Conservation (phyloP, 176 grass and related monocot genomes). For the Carex littledalei region DNA sequence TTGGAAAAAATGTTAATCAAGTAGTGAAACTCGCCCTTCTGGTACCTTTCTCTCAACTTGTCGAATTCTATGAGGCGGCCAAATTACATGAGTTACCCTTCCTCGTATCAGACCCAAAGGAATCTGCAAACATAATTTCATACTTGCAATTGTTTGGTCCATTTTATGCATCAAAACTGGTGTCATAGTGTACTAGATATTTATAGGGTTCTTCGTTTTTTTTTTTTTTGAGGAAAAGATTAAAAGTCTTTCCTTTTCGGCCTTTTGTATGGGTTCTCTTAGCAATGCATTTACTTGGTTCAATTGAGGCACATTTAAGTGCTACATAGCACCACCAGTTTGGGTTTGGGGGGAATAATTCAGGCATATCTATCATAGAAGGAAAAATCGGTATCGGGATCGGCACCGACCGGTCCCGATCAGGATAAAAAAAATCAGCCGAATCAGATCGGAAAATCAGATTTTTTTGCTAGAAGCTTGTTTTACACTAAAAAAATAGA, state of each 20-base stretch:
- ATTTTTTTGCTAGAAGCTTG: no score
- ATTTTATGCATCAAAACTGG: not conserved
- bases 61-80: constrained; percentile 58
- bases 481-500: no score
- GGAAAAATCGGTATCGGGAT: no score
- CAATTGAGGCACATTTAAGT: not conserved
- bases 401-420: no score
- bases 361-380: not conserved
- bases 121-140: constrained; percentile 41
- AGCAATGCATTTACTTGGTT: not conserved
- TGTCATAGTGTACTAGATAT: not conserved
- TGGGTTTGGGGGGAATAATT: not conserved
- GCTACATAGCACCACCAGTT: not conserved
- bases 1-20: constrained; percentile 9
- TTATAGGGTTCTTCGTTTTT: not conserved
- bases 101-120: constrained; percentile 58
- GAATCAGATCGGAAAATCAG: no score
- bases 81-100: constrained; percentile 53
- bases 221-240: not conserved
- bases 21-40: constrained; percentile 33
- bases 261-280: not conserved
- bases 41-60: constrained; percentile 50
- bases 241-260: not conserved
- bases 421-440: no score
- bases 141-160: not conserved